Conservation (phyloP, 2,329 filamentous ascomycete genomes). For the Neurospora sp. region DNA sequence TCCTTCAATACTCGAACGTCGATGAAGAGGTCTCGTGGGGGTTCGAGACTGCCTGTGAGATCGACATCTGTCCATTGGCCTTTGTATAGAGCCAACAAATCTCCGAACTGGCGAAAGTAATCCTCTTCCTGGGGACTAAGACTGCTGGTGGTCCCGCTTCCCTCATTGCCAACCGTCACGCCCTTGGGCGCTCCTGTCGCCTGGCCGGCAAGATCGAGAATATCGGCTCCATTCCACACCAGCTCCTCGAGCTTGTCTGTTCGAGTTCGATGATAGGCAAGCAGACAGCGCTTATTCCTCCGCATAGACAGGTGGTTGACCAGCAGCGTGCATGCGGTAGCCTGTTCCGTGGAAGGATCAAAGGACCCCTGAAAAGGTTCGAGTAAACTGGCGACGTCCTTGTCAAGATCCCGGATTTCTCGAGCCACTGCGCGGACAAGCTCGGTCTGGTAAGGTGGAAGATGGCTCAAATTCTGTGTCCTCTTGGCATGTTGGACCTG, state of each 20-base stretch:
- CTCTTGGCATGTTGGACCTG: slow-evolving; percentile 95
- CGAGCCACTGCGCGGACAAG: slow-evolving; percentile 77
- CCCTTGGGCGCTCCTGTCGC: slow-evolving; percentile 30
- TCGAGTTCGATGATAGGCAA: slow-evolving; percentile 86
- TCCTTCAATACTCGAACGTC: slow-evolving; percentile 94
- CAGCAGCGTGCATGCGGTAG: slow-evolving; percentile 76
- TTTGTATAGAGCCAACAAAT: slow-evolving; percentile 91
- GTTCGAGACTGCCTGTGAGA: slow-evolving; percentile 84
- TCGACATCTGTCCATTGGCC: slow-evolving; percentile 98
- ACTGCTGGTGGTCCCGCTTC: slow-evolving; percentile 55
- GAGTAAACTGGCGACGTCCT: slow-evolving; percentile 69
- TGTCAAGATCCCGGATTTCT: slow-evolving; percentile 88
- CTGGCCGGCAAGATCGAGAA: slow-evolving; percentile 59
- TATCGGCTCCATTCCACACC: slow-evolving; percentile 82
- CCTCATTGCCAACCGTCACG: slow-evolving; percentile 26
- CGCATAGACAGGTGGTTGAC: slow-evolving; percentile 94
- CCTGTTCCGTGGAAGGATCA: slow-evolving; percentile 72
- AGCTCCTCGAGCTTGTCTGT: slow-evolving; percentile 88
- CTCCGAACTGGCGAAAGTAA: slow-evolving; percentile 84
- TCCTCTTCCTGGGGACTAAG: slow-evolving; percentile 94
- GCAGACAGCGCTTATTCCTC: slow-evolving; percentile 86
- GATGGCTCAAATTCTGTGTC: slow-evolving; percentile 72
- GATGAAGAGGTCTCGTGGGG: slow-evolving; percentile 91
- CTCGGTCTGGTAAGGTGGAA: slow-evolving; percentile 89
- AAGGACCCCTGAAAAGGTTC: slow-evolving; percentile 78